Percentiles rank a stretch among this genome's conserved stretches.
These are phyloP conservation scores for Selaginella tamariscina DNA, from an alignment of 75 land plant genomes.

Conservation along the genomic window DNA sequence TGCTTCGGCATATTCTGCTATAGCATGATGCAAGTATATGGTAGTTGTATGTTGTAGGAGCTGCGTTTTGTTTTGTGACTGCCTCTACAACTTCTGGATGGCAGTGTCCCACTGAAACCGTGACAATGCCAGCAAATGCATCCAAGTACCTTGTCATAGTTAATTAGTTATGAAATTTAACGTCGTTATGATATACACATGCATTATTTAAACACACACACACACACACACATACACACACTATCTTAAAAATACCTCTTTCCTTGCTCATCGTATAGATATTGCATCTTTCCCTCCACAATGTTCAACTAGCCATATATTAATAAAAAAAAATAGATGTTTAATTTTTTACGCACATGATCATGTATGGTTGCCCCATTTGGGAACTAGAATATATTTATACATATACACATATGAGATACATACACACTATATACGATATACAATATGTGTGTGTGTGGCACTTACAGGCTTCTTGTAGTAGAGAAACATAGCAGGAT, in stretches of 20 bases:
- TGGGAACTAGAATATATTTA: too few relatives aligned
- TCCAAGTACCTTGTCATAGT: too few relatives aligned
- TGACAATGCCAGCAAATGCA: slow-evolving; percentile 87
- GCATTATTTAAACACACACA: too few relatives aligned
- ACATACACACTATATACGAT: too few relatives aligned
- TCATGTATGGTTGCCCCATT: too few relatives aligned
- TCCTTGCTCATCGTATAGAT: slow-evolving; percentile 80
- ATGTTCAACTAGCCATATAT: slow-evolving; percentile 49
- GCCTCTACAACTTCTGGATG: slow-evolving; percentile 84
- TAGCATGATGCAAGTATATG: slow-evolving; percentile 66
- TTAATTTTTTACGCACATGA: too few relatives aligned
- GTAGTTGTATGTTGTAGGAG: slow-evolving; percentile 74
- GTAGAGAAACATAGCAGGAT: slow-evolving; percentile 69
- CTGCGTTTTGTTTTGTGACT: slow-evolving; percentile 50
- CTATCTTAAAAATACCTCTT: too few relatives aligned
- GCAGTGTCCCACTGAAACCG: slow-evolving; percentile 86
- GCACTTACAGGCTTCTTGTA: slow-evolving; percentile 64
- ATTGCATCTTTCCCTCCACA: slow-evolving; percentile 94
- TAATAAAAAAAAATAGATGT: neutral
- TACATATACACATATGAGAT: too few relatives aligned
- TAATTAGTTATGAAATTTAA: too few relatives aligned
- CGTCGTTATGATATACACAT: too few relatives aligned
- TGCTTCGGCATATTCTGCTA: slow-evolving; percentile 88
- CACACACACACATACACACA: too few relatives aligned
- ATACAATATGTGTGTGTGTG: neutral